Percentiles rank a stretch among this genome's conserved stretches.
phyloP scores from a whole-genome alignment of 139 green algal genomes.

The Nannochloris sp. region DNA sequence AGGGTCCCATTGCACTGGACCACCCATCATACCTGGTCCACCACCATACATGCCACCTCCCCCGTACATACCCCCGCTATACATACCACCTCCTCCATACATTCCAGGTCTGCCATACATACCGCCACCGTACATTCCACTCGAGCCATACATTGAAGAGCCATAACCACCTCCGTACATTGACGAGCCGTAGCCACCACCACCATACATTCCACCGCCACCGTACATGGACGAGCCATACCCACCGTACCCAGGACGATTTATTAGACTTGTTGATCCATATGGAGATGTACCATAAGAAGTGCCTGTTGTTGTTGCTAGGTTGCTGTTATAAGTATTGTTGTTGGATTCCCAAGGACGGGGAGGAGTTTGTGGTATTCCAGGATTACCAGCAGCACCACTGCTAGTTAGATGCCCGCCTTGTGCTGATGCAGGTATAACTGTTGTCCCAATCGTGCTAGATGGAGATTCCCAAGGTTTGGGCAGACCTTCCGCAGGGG shows the following conservation, averaged over 20 bases:
- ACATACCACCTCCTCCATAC: constrained; percentile 19
- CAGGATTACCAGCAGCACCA: not conserved
- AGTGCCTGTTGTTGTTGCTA: no score
- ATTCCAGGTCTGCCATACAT: constrained; percentile 3
- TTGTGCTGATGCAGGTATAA: not conserved
- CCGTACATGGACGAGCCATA: not conserved
- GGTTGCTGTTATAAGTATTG: not conserved
- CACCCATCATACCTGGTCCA: constrained; percentile 28
- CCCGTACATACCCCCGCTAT: constrained; percentile 31
- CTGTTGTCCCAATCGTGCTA: not conserved
- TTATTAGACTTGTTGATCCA: no score
- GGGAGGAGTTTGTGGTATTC: not conserved
- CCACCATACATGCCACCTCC: constrained; percentile 33
- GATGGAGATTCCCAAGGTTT: constrained; percentile 55
- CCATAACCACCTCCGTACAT: not conserved
- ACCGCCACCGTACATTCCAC: constrained; percentile 2
- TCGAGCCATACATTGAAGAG: not conserved
- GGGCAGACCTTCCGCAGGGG: constrained; percentile 21
- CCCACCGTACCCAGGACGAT: no score
- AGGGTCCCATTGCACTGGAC: constrained; percentile 33
- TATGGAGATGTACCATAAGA: no score
- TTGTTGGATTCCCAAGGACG: not conserved
- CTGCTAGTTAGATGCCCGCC: not conserved
- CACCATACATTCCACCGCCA: not conserved
- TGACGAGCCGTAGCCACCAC: not conserved